Percentiles rank a stretch among this genome's conserved stretches.
phyloP scores from a whole-genome alignment of 352 stramenopile species.

The Globisporangium solare region DNA sequence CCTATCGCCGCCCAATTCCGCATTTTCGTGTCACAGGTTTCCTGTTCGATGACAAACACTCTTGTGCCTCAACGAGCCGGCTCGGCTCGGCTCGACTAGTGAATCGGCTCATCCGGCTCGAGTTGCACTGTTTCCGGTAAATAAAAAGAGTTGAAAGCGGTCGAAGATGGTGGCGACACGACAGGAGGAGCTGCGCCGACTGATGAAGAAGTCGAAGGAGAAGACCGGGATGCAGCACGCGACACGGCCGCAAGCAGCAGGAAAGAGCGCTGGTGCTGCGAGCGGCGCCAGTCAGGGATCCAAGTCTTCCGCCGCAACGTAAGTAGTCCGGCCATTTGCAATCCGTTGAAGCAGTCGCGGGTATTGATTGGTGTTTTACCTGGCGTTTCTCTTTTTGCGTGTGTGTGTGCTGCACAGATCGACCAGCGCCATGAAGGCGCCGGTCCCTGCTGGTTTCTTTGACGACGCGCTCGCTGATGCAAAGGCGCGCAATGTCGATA shows the following conservation, averaged over 20 bases:
- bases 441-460: slow-evolving; percentile 41
- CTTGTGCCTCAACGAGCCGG: too few relatives aligned
- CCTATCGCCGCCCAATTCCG: too few relatives aligned
- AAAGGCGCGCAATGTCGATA: slow-evolving; percentile 39
- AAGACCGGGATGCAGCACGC: slow-evolving; percentile 11
- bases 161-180: slow-evolving; percentile 9
- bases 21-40: too few relatives aligned
- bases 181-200: slow-evolving; percentile 29
- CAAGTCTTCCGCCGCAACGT: too few relatives aligned
- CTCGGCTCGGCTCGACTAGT: background rate
- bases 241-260: background rate
- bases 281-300: background rate
- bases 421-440: background rate
- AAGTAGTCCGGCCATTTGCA: too few relatives aligned
- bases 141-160: background rate
- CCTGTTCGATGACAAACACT: too few relatives aligned
- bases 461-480: slow-evolving; percentile 46
- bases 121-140: background rate
- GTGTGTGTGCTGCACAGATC: too few relatives aligned
- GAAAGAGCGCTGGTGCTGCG: slow-evolving; percentile 5
- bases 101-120: background rate
- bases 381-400: background rate
- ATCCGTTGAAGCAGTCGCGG: background rate
- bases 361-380: background rate
- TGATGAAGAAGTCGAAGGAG: slow-evolving; percentile 40